Base-by-base conservation (phyloP, 2,329 filamentous ascomycete genomes). In the Dactylellina drechsleri region DNA sequence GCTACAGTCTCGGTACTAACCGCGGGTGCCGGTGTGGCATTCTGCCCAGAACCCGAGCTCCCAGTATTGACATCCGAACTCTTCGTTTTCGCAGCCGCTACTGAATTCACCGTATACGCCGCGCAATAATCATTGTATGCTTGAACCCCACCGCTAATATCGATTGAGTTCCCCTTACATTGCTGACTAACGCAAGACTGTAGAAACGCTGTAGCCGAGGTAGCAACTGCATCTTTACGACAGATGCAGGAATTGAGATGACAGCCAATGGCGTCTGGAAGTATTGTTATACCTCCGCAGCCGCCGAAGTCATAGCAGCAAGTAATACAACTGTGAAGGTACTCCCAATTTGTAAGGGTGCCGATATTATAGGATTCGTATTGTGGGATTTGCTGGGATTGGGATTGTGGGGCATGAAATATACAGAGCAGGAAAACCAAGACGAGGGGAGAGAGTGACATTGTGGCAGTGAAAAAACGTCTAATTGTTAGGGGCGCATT, bases 201-300 rank as follows among this genome's bases (percentile, higher is more conserved):
- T 36, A 56, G 52, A 31, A 64, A 64, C 12, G 18, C 54, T 4
- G 49, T 53, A 16, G 49, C 60, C 2, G 47, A 41, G 15, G 60
- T 54, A 4, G 45, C 53, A 4, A 64, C 18, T 3, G 52, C 60
- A 1, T 28, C 18, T 20, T 40, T 26, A 12, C 59, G 59, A 26
- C 60, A 64, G 28, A 64, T 12, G 20, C 60, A 54, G 15, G 49
- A 54, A 15, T 64, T 54, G n/a, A 18, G 10, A 2, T 18, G 12
- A n/a, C 60, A 64, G 3, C 5, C 47, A 2, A 64, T 8, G 12
- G 60, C 36, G 4, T 64, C 47, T 8, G 49, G 49, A 13, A 64
- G 60, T 10, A 28, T 26, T 5, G 49, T 53, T 16, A n/a, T 31
- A 1, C 43, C 13, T 6, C 15, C 43, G 43, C 43, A 47, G 7